Percentiles rank a stretch among this genome's conserved stretches.
Evolutionary conservation across 352 stramenopile species (phyloP).

Genomic region (Phytophthora litchii): DNA sequence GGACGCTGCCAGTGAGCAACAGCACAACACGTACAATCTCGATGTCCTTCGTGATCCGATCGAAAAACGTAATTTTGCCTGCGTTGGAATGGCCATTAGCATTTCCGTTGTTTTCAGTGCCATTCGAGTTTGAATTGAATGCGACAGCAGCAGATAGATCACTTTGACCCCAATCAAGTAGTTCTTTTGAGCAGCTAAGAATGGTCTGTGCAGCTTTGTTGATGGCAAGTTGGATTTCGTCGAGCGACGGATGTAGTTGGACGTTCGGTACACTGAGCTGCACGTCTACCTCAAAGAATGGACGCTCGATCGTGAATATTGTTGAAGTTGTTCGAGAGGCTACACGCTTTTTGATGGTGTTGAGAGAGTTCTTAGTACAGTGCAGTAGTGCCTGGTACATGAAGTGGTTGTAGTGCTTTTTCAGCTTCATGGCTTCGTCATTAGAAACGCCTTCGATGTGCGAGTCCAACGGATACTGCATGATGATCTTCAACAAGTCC

Average conservation of each 20-base stretch:
- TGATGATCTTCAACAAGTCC: slow-evolving; percentile 97
- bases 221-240: slow-evolving; percentile 98
- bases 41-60: slow-evolving; percentile 98
- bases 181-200: slow-evolving; percentile 96
- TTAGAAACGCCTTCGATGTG: slow-evolving; percentile 94
- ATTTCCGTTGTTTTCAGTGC: slow-evolving; percentile 13
- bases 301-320: slow-evolving; percentile 93
- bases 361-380: slow-evolving; percentile 98
- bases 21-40: slow-evolving; percentile 98
- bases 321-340: slow-evolving; percentile 87
- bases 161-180: slow-evolving; percentile 94
- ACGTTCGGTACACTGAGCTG: slow-evolving; percentile 95
- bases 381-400: slow-evolving; percentile 98
- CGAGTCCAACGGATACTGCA: slow-evolving; percentile 94
- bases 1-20: slow-evolving; percentile 96
- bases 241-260: slow-evolving; percentile 94
- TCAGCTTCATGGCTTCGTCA: slow-evolving; percentile 96
- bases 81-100: slow-evolving; percentile 31
- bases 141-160: slow-evolving; percentile 49
- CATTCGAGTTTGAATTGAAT: slow-evolving; percentile 25
- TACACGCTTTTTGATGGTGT: slow-evolving; percentile 98
- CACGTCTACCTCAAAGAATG: slow-evolving; percentile 99
- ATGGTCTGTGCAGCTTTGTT: slow-evolving; percentile 97
- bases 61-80: slow-evolving; percentile 94
- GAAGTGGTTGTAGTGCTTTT: slow-evolving; percentile 99